phyloP scores from a whole-genome alignment of 352 stramenopile species.

The Pythium grandisporangium region DNA sequence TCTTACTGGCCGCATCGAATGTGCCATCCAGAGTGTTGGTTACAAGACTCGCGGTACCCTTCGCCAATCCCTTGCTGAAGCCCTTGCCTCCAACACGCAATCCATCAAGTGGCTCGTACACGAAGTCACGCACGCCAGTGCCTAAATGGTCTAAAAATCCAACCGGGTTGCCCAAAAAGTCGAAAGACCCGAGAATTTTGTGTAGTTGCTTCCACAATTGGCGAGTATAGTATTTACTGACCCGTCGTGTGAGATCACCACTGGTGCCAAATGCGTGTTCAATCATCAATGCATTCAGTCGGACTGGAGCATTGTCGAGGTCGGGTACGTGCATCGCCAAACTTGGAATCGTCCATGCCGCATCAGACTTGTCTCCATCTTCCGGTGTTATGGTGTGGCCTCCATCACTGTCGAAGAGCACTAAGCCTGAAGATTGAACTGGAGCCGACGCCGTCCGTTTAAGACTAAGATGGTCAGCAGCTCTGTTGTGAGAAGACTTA shows the following conservation, averaged over 20 bases:
- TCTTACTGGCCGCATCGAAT: conserved; percentile 83
- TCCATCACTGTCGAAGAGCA: conserved; percentile 21
- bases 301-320: conserved; percentile 82
- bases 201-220: conserved; percentile 87
- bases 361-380: conserved; percentile 34
- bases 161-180: conserved; percentile 84
- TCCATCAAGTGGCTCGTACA: conserved; percentile 94
- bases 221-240: conserved; percentile 87
- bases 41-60: conserved; percentile 81
- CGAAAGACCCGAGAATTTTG: conserved; percentile 83
- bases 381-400: not conserved
- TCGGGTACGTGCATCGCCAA: conserved; percentile 83
- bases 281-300: conserved; percentile 82
- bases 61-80: conserved; percentile 80
- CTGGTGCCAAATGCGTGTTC: conserved; percentile 87
- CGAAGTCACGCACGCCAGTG: conserved; percentile 93
- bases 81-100: conserved; percentile 83
- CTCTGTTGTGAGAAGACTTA: conserved; percentile 11
- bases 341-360: conserved; percentile 77
- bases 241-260: conserved; percentile 63
- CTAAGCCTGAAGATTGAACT: conserved; percentile 8
- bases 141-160: conserved; percentile 92
- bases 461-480: no score
- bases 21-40: conserved; percentile 83
- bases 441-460: conserved; percentile 26